A percentile compares a stretch with the other conserved stretches of the same genome.
phyloP scores from a whole-genome alignment of 2,329 filamentous ascomycete species.

The Sclerotinia trifoliorum region DNA sequence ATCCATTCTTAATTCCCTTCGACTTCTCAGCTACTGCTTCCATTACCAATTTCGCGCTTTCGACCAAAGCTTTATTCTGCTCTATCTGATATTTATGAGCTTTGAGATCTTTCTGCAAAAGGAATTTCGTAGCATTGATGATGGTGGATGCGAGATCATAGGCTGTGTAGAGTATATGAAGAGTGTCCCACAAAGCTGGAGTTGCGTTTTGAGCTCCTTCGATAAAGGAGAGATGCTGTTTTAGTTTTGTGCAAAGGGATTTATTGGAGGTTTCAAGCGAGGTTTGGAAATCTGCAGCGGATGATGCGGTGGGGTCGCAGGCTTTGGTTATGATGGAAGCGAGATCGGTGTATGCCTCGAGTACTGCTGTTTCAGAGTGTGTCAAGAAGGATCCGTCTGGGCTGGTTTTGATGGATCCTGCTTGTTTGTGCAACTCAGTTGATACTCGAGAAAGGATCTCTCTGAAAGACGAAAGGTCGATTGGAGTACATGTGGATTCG shows the following conservation, averaged over 20 bases:
- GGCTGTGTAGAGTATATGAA: conserved; percentile 37
- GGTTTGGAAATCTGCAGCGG: conserved; percentile 2
- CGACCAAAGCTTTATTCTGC: conserved; percentile 23
- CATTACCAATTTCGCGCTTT: conserved; percentile 26
- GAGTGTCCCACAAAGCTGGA: conserved; percentile 17
- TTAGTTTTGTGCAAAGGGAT: conserved; percentile 26
- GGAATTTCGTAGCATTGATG: conserved; percentile 29
- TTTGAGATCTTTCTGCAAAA: conserved; percentile 27
- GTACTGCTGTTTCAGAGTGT: conserved; percentile 27
- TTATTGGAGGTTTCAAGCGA: conserved; percentile 29
- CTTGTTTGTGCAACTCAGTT: conserved; percentile 16
- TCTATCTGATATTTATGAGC: conserved; percentile 28
- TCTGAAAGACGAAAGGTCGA: not conserved
- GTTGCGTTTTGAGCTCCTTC: not conserved
- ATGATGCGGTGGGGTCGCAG: conserved; percentile 25
- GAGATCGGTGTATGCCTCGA: conserved; percentile 29
- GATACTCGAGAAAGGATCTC: not conserved
- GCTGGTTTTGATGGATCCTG: not conserved
- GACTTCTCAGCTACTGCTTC: conserved; percentile 30
- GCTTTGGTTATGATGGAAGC: conserved; percentile 29
- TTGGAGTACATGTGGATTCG: not conserved
- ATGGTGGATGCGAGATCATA: conserved; percentile 33
- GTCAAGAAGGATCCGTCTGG: conserved; percentile 25
- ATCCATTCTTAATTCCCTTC: conserved; percentile 32
- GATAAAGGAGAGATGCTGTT: conserved; percentile 23